These are phyloP conservation scores for Cyberlindnera petersonii DNA, from an alignment of 805 yeast genomes.

Conservation along the genomic window DNA sequence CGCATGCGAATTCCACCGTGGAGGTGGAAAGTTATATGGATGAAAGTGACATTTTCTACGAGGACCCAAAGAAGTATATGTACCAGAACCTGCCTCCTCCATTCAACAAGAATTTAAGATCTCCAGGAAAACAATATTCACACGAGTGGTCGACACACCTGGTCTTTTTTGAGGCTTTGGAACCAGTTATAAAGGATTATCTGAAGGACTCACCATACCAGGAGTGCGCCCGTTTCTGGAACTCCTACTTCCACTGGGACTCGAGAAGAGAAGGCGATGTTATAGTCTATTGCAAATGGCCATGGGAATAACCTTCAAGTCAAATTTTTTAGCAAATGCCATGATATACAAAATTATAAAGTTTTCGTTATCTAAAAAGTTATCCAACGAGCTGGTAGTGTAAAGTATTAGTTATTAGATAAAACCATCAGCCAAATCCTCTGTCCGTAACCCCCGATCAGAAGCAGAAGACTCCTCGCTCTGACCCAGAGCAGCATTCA, in stretches of 20 bases:
- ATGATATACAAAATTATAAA: background rate
- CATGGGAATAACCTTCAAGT: constrained; percentile 32
- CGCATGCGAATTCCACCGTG: constrained; percentile 26
- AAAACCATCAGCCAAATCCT: constrained; percentile 10
- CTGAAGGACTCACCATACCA: constrained; percentile 41
- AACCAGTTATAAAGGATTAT: constrained; percentile 38
- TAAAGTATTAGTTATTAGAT: background rate
- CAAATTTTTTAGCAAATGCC: background rate
- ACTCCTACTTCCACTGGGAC: constrained; percentile 85
- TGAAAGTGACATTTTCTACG: constrained; percentile 83
- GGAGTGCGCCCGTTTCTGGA: constrained; percentile 59
- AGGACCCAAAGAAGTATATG: constrained; percentile 58
- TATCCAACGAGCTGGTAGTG: too few species aligned
- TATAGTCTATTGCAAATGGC: constrained; percentile 50
- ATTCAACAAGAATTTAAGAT: constrained; percentile 20
- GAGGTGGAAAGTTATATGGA: constrained; percentile 58
- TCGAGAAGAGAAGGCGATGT: constrained; percentile 73
- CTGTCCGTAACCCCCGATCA: constrained; percentile 5
- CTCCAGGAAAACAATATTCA: constrained; percentile 28
- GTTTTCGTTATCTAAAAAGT: too few species aligned
- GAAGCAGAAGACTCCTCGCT: constrained; percentile 2
- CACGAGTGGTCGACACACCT: constrained; percentile 70
- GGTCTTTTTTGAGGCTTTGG: constrained; percentile 66
- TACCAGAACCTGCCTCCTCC: constrained; percentile 45
- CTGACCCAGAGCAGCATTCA: constrained; percentile 8